A percentile compares a stretch with the other conserved stretches of the same genome.
Conservation (phyloP, 2,329 filamentous ascomycete genomes). For the Fonsecaea multimorphosa region DNA sequence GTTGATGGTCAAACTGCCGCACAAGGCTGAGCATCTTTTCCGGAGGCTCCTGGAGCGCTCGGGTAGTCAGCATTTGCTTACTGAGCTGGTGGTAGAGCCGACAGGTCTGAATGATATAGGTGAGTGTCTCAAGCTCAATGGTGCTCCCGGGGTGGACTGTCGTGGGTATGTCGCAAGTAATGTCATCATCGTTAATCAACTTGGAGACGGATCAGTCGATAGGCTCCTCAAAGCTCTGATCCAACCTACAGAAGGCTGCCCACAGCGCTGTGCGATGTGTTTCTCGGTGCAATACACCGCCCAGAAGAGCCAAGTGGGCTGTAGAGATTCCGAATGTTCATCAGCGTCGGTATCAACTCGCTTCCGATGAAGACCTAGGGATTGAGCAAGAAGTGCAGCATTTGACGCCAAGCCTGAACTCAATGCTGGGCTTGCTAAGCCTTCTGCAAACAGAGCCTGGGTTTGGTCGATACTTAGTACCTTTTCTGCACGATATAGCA, state of each 20-base stretch:
- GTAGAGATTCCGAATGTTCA: not conserved
- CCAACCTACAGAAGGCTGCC: slow-evolving; percentile 20
- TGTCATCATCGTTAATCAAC: slow-evolving; percentile 21
- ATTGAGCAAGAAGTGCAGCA: slow-evolving; percentile 9
- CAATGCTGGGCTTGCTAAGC: slow-evolving; percentile 17
- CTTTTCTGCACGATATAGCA: not conserved
- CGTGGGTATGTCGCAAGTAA: slow-evolving; percentile 15
- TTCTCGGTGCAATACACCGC: slow-evolving; percentile 23
- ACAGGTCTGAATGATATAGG: not conserved
- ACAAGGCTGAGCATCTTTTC: slow-evolving; percentile 9
- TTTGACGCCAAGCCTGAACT: slow-evolving; percentile 10
- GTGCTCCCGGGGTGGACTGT: not conserved
- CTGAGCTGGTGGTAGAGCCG: slow-evolving; percentile 2
- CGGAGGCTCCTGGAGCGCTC: slow-evolving; percentile 2
- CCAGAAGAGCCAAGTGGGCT: slow-evolving; percentile 23
- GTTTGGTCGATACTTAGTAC: not conserved
- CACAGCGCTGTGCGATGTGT: slow-evolving; percentile 8
- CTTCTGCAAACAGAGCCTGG: slow-evolving; percentile 20
- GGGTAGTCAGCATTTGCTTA: not conserved
- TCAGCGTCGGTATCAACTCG: too few relatives aligned
- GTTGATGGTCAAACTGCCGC: not conserved
- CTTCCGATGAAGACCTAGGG: slow-evolving; percentile 17
- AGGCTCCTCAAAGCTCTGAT: not conserved
- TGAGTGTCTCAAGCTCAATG: not conserved
- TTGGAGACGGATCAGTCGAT: not conserved